phyloP scores from a whole-genome alignment of 768 basidiomycete genomes.

The Butyriboletus loyo region DNA sequence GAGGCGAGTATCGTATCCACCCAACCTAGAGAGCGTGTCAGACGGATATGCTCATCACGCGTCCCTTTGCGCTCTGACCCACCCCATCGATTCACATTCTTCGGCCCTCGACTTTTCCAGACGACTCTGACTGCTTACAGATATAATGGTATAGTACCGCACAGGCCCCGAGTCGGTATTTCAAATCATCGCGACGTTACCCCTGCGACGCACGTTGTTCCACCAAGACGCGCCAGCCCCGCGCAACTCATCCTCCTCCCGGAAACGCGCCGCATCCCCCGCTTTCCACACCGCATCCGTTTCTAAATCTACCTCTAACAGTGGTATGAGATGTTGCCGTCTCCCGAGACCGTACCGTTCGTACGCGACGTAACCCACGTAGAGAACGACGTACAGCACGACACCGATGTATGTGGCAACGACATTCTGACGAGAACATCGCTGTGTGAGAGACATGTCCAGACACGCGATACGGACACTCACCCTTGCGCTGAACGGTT shows the following conservation, averaged over 20 bases:
- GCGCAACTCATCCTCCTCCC: slow-evolving; percentile 29
- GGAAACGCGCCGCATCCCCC: slow-evolving; percentile 39
- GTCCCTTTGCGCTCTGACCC: neutral
- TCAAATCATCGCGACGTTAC: neutral
- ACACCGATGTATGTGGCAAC: slow-evolving; percentile 56
- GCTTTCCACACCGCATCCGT: slow-evolving; percentile 52
- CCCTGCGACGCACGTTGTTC: neutral
- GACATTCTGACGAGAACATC: slow-evolving; percentile 38
- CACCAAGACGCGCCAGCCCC: neutral
- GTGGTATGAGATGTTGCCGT: slow-evolving; percentile 39
- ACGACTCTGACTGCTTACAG: no score
- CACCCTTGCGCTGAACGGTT: slow-evolving; percentile 45
- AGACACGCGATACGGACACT: neutral
- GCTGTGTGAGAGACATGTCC: neutral
- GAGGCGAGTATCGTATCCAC: neutral
- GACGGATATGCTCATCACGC: neutral
- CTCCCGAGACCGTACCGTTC: slow-evolving; percentile 33
- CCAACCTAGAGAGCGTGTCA: neutral
- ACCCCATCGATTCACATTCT: neutral
- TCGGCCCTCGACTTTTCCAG: neutral
- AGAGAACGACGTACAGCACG: slow-evolving; percentile 44
- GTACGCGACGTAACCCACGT: slow-evolving; percentile 42
- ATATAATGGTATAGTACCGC: neutral
- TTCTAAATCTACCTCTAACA: slow-evolving; percentile 46
- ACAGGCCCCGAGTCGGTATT: neutral